phyloP scores from a whole-genome alignment of 2,329 filamentous ascomycete species.

The Cercospora sp. region DNA sequence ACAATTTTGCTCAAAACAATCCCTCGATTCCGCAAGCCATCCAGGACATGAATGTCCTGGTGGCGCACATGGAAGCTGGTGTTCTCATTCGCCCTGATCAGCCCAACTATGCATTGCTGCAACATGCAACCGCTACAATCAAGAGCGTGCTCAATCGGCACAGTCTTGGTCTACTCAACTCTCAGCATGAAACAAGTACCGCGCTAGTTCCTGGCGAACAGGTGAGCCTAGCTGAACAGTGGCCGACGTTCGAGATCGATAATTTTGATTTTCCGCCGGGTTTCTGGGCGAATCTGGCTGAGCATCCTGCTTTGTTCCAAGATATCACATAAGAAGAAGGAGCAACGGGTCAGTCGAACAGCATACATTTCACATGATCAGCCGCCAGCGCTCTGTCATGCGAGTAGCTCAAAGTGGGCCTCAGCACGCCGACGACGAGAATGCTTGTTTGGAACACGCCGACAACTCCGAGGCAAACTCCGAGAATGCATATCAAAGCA shows the following conservation, averaged over 20 bases:
- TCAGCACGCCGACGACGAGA: neutral
- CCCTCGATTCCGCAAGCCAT: slow-evolving; percentile 28
- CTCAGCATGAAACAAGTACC: slow-evolving; percentile 1
- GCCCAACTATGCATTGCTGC: slow-evolving; percentile 36
- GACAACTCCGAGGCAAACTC: slow-evolving; percentile 4
- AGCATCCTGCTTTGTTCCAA: slow-evolving; percentile 31
- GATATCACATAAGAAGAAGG: neutral
- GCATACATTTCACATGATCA: neutral
- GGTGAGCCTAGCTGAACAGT: slow-evolving; percentile 2
- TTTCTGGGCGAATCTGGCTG: slow-evolving; percentile 38
- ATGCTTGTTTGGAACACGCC: neutral
- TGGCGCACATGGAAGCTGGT: slow-evolving; percentile 38
- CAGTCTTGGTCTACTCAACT: slow-evolving; percentile 2
- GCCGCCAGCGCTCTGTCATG: neutral
- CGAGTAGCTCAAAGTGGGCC: neutral
- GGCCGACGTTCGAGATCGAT: slow-evolving; percentile 6
- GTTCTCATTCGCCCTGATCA: slow-evolving; percentile 33
- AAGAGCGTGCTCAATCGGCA: slow-evolving; percentile 31
- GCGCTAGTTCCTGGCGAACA: neutral
- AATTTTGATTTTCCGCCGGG: slow-evolving; percentile 34
- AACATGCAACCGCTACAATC: slow-evolving; percentile 36
- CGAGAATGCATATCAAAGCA: neutral
- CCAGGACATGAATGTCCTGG: slow-evolving; percentile 37
- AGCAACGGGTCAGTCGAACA: neutral
- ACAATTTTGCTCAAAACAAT: neutral